Evolutionary conservation across 2,329 filamentous ascomycete species (phyloP), one percentile per base, ranked within the genome.

Genomic region (Phyllosticta paracitricarpa): DNA sequence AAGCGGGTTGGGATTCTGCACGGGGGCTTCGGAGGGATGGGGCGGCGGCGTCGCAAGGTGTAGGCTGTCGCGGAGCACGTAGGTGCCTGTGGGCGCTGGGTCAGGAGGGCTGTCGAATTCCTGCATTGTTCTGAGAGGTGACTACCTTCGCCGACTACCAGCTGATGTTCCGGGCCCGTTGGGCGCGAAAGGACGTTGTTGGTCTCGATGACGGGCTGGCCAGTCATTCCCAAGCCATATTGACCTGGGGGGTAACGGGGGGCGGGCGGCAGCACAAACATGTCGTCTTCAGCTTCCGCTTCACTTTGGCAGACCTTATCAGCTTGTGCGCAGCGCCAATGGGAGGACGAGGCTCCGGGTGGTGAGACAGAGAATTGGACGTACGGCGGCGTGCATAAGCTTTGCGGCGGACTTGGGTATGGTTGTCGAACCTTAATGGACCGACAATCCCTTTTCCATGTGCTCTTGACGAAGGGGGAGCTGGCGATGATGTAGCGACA

Each of bases 1-100:
- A 52, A 99, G 84, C 26, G 94, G 94, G 70, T 97, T 99, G 54
- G 89, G 88, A 70, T 95, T 97, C 62, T 89, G 77, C 51, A 92
- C 78, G 24, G 91, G 92, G 12, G 90, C 87, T 79, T 99, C 94
- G 64, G 92, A 96, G 24, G 94, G 94, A 76, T 99, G 94, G 14
- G 92, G 92, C 65, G 93, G 93, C 61, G 94, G 94, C 35, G 92
- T 97, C 54, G 94, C 93, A 62, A 99, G 86, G 67, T 91, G 88
- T 28, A 99, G 79, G 72, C 96, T 90, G 76, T 99, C 93, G 73
- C 91, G 88, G 53, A 97, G 83, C 24, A 89, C 82, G 71, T 99
- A 99, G 64, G 89, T 93, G 69, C 92, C 91, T 94, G 65, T 54
- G 62, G 68, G 68, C 63, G 64, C 64, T 58, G 69, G 67, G 19